Evolutionary conservation across 768 basidiomycete genomes (phyloP), one percentile per base, ranked within the genome.

Genomic region (Boletus speciosus): DNA sequence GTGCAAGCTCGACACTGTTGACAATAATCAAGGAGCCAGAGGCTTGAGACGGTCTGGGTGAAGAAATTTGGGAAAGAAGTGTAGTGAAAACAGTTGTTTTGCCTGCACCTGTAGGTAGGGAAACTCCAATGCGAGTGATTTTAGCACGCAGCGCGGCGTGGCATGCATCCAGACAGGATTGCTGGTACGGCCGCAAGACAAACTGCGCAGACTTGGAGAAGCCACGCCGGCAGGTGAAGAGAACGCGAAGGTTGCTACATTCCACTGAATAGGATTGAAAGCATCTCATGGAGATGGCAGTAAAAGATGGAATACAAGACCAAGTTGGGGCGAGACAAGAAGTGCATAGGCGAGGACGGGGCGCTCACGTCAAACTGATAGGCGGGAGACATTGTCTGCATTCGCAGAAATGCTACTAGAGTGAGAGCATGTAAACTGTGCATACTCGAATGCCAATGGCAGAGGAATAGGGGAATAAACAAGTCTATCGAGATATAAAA

Each of bases 81-180:
- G 84, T 82, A 36, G 94, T 83, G 71, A 98, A 98, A 49, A 97
- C 87, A 0, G 91, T 90, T 0, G 95, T 98, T 71, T 98, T 98
- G 5, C 84, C 84, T 16, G 90, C 81, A 25, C 92, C 93, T 32
- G 91, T 92, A 40, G 93, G 92, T 6, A 92, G 72, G 7, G 89
- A 92, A 21, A 93, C 87, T 15, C 90, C 92, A 16, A 93, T 85
- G 29, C 92, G 83, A 7, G 84, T 81, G 42, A 71, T 71, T n/a
- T 93, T 91, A 27, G 76, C 69, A 21, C 72, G 65, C 15, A 96
- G 74, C 8, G 94, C 90, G 19, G 82, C 80, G 2, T 83, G 72
- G 67, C 93, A 95, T 5, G 89, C 83, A 14, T 82, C 73, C 27
- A 98, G 74, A 65, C 92, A 94, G 9, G 81, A 76, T 58, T 88